Base-by-base conservation (phyloP, 2,329 filamentous ascomycete species). In the Sclerotinia trifoliorum region DNA sequence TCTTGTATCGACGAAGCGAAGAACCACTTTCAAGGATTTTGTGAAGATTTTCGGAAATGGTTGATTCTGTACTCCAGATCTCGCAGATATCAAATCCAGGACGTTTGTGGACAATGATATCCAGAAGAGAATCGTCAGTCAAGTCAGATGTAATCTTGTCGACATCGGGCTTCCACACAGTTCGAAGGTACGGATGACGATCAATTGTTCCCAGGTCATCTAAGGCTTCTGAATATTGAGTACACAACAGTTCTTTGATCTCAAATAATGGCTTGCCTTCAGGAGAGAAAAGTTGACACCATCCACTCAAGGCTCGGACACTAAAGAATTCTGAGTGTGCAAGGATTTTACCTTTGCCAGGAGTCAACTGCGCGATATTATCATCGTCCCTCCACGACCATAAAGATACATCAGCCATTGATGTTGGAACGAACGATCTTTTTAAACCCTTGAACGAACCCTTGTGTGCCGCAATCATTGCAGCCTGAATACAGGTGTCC, bases 401-500 rank as follows among this genome's bases (percentile, higher is more conserved):
- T 32, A 65, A 29, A 3, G 62, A 56, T 11, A 65, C 62, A 44
- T 44, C 10, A 24, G 35, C 3, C 62, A 55, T 65, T 6, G 49
- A 65, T 2, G 62, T 65, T 26, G 62, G 62, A 55, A 55, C 49
- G n/a, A 65, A 65, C 3, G 62, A 65, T 21, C 42, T 65, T 32
- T 5, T 65, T 32, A 56, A 29, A 8, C 42, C 49, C 5, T n/a
- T 29, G 1, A 65, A 29, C 19, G 62, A 65, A 17, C 49, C 49
- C 11, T 56, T 65, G 21, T 64, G 35, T 15, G 49, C 61, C 8
- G 17, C 49, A 65, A 65, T 65, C 13, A 65, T 21, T 44, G 35
- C 49, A 24, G 80, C 80, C 66, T 87, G 85, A 44, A 87, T 80
- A 76, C 86, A 82, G 2, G 82, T 77, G 70, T 87, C 85, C 26